A percentile compares a stretch with the other conserved stretches of the same genome.
These are phyloP conservation scores for Harringtonia aguacate DNA, from an alignment of 2,329 filamentous ascomycete species.

Conservation along the genomic window DNA sequence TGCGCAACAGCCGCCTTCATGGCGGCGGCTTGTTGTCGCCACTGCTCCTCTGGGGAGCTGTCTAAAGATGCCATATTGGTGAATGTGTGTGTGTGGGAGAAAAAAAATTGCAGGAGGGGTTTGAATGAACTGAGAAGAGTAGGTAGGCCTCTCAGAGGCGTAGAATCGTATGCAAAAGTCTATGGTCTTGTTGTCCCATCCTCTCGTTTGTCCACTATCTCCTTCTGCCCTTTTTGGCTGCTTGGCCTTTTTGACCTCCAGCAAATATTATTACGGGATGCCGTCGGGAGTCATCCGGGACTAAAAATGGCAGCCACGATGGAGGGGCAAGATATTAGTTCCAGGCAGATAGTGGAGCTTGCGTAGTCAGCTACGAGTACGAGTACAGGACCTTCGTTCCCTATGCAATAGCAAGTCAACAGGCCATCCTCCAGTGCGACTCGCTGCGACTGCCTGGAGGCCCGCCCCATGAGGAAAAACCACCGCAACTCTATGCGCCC, in stretches of 20 bases:
- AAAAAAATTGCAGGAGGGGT: neutral
- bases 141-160: neutral
- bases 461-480: too few species aligned
- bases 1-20: constrained; percentile 81
- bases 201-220: neutral
- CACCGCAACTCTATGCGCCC: too few species aligned
- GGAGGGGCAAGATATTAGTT: neutral
- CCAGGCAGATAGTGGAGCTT: too few species aligned
- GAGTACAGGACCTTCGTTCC: too few species aligned
- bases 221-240: neutral
- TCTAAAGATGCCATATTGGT: constrained; percentile 3
- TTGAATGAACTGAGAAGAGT: neutral
- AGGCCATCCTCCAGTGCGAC: too few species aligned
- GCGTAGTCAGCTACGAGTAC: too few species aligned
- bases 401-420: too few species aligned
- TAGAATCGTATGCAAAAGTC: too few species aligned
- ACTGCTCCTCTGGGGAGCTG: constrained; percentile 35
- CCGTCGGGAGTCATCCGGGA: too few species aligned
- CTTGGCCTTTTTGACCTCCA: neutral
- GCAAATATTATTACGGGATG: too few species aligned
- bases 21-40: constrained; percentile 73
- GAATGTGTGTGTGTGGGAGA: neutral
- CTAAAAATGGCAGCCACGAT: neutral
- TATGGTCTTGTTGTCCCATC: too few species aligned
- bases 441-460: too few species aligned